Evolutionary conservation across 139 green algal species (phyloP).

Genomic region (Chlorella sp.): DNA sequence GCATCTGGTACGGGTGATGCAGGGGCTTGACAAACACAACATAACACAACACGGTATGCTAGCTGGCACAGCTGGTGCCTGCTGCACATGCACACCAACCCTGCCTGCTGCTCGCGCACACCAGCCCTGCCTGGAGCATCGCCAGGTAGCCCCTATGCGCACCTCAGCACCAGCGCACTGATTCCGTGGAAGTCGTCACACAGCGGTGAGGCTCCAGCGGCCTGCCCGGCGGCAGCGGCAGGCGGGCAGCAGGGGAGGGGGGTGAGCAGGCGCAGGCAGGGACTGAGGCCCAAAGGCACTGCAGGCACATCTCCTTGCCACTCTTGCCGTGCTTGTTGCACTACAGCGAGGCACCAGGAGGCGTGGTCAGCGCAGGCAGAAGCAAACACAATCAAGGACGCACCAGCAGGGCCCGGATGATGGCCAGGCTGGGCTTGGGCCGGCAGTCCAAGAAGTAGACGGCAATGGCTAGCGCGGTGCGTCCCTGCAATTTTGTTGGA

Average conservation of each 20-base stretch:
- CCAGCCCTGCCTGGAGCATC: background rate
- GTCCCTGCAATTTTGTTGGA: background rate
- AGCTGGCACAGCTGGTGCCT: background rate
- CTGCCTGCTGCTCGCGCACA: background rate
- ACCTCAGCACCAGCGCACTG: constrained; percentile 19
- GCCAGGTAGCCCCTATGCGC: background rate
- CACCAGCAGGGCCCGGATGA: constrained; percentile 16
- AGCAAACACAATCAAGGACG: too few relatives aligned
- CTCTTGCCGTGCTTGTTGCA: too few relatives aligned
- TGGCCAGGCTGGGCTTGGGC: constrained; percentile 14
- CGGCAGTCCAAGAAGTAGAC: constrained; percentile 30
- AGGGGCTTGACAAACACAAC: background rate
- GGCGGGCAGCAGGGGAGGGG: too few relatives aligned
- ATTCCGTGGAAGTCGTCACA: constrained; percentile 27
- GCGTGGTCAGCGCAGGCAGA: too few relatives aligned
- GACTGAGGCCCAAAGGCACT: too few relatives aligned
- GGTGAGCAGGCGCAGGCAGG: too few relatives aligned
- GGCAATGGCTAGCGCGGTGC: constrained; percentile 21
- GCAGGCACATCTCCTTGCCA: too few relatives aligned
- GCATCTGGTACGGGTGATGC: background rate
- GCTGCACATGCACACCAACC: background rate
- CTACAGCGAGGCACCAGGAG: too few relatives aligned
- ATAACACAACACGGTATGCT: background rate
- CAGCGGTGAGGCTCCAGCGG: background rate
- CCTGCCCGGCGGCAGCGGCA: too few relatives aligned